Percentiles rank a stretch among this genome's conserved stretches.
These are phyloP conservation scores for Lepidopterella palustris DNA, from an alignment of 495 filamentous ascomycete genomes.

Conservation along the genomic window DNA sequence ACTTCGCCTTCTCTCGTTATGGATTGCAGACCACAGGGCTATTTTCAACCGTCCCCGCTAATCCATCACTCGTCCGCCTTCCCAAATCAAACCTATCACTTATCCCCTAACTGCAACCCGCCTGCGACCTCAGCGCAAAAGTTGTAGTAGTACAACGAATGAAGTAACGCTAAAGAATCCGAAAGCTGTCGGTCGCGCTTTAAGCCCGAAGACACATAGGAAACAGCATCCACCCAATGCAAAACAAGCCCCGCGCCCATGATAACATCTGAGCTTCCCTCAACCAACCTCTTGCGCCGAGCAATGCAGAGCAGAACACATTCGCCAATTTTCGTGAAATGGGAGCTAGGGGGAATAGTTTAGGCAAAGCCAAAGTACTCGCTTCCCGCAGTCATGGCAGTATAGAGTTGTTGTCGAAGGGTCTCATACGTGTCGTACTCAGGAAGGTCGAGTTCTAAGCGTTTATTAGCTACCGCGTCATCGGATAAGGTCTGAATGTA, in stretches of 20 bases:
- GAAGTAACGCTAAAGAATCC: neutral
- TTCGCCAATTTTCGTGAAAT: slow-evolving; percentile 4
- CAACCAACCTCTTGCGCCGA: neutral
- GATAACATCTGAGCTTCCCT: neutral
- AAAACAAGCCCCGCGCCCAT: neutral
- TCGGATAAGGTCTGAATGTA: slow-evolving; percentile 25
- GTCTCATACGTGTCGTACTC: slow-evolving; percentile 96
- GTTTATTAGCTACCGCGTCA: slow-evolving; percentile 18
- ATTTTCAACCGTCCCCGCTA: neutral
- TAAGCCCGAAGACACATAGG: neutral
- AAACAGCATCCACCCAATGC: slow-evolving; percentile 1
- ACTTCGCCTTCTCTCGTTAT: neutral
- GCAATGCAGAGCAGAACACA: neutral
- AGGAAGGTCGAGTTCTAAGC: slow-evolving; percentile 89
- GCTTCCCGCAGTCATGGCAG: slow-evolving; percentile 89
- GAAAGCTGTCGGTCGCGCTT: no score
- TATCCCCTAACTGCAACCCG: neutral
- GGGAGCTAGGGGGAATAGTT: slow-evolving; percentile 6
- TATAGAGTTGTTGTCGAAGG: slow-evolving; percentile 79
- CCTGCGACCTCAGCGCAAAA: neutral
- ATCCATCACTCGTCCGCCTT: no score
- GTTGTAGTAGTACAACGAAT: neutral
- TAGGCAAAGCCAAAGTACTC: slow-evolving; percentile 99
- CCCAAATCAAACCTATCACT: neutral
- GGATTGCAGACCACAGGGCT: neutral